Evolutionary conservation across 176 grass and related monocot genomes (phyloP).

Genomic region (Thalia dealbata): DNA sequence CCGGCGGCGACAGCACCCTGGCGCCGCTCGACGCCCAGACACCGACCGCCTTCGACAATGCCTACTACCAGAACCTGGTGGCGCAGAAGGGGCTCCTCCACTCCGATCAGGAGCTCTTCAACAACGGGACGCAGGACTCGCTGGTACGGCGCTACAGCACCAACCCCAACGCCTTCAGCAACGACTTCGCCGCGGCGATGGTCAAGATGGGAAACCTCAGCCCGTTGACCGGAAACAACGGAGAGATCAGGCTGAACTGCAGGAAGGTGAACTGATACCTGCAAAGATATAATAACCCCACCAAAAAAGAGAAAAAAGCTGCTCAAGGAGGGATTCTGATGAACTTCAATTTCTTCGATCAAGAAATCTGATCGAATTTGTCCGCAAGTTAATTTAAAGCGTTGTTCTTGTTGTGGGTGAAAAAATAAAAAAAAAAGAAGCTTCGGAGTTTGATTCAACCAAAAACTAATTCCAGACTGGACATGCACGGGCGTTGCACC

Average conservation of each 20-base stretch:
- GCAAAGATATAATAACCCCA: background rate
- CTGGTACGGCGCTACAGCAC: background rate
- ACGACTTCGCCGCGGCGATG: background rate
- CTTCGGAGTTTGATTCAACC: too few relatives aligned
- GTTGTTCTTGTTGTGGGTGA: too few relatives aligned
- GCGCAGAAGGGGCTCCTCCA: background rate
- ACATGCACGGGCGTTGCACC: too few relatives aligned
- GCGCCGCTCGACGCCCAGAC: constrained; percentile 1
- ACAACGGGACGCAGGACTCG: background rate
- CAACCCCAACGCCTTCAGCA: background rate
- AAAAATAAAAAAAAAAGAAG: too few relatives aligned
- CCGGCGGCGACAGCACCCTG: constrained; percentile 1
- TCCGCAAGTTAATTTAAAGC: background rate
- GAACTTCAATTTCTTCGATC: background rate
- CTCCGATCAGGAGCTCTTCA: constrained; percentile 6
- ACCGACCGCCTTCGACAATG: background rate
- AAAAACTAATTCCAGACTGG: too few relatives aligned
- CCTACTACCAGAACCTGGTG: constrained; percentile 3
- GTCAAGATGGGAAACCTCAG: constrained; percentile 2
- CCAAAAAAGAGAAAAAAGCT: background rate
- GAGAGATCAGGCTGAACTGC: background rate
- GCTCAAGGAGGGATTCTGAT: background rate
- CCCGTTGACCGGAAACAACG: background rate
- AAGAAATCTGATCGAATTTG: background rate
- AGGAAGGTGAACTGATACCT: background rate